phyloP scores from a whole-genome alignment of 176 grass and related monocot genomes.

The Eragrostis nindensis region DNA sequence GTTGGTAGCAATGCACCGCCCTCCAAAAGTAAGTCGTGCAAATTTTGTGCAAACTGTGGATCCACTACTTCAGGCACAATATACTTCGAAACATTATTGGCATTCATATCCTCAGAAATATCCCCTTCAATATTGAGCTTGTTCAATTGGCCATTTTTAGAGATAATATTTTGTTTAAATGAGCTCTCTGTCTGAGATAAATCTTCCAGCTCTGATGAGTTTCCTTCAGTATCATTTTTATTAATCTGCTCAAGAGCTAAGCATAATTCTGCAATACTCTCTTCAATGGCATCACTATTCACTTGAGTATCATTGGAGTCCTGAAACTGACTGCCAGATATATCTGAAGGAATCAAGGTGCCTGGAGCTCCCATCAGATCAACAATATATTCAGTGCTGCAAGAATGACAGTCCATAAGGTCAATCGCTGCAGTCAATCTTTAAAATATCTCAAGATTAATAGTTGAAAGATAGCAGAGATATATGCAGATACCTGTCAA shows the following conservation, averaged over 20 bases:
- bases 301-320: conserved; percentile 70
- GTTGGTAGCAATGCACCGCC: conserved; percentile 56
- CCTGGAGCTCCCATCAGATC: conserved; percentile 99
- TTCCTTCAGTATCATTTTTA: conserved; percentile 46
- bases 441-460: conserved; percentile 24
- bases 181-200: conserved; percentile 25
- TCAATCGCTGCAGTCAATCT: conserved; percentile 24
- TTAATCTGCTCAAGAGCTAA: conserved; percentile 65
- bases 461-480: conserved; percentile 34
- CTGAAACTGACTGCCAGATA: conserved; percentile 72
- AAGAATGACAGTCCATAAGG: conserved; percentile 28
- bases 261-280: conserved; percentile 73
- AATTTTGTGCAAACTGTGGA: conserved; percentile 68
- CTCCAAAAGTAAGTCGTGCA: conserved; percentile 74
- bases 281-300: conserved; percentile 63
- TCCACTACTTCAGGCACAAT: conserved; percentile 64
- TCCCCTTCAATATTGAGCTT: too few relatives aligned
- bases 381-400: conserved; percentile 85
- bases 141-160: conserved; percentile 8
- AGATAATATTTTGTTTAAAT: conserved; percentile 32
- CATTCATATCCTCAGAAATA: conserved; percentile 59
- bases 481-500: conserved; percentile 59
- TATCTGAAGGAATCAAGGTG: conserved; percentile 94
- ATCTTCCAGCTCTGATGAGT: conserved; percentile 62
- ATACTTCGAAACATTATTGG: conserved; percentile 67